Evolutionary conservation across 2,329 filamentous ascomycete species (phyloP), one percentile per base, ranked within the genome.

Genomic region (Colletotrichum sp.): DNA sequence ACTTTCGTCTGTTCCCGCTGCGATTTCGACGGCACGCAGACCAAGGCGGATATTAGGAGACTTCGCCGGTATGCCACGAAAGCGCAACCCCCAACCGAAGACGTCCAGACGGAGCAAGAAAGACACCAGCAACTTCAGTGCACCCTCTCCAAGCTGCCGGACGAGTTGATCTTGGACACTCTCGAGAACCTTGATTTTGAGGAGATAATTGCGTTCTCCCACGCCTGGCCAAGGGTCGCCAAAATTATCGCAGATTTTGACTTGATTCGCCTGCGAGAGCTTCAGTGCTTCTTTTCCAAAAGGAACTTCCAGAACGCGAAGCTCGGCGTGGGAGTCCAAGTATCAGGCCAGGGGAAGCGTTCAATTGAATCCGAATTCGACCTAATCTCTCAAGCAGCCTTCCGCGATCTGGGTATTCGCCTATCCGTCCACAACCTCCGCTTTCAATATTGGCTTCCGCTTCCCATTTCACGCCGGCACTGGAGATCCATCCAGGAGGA

Each of bases 341-440:
- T 82, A 13, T 39, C 66, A 2, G 77, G 74, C 8, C 73, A 78
- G 19, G 81, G 82, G 4, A 79, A 79, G 7, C 52, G 64, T 34
- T 25, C 72, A n/a, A 79, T 89, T 65, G 79, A 82, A 34, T 90
- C 87, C 1, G 88, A 90, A 76, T 90, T 90, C 71, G 88, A 90
- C 68, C 80, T 89, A 8, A 70, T 90, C 19, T 89, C 87, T 5
- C 70, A 84, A 16, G 79, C 85, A 44, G 88, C 85, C 1, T 88
- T 83, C 77, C 64, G 78, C 4, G 74, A 81, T 3, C 82, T 86
- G 64, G 4, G 65, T 0, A 81, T 89, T 13, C 83, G 85, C 5
- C 72, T 71, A 1, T 89, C 88, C 0, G 82, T 89, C 12, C 86
- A 89, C 74, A 83, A 84, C 32, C 77, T 87, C 5, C 9, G 16